Evolutionary conservation across 768 basidiomycete species (phyloP).

Genomic region (Boletus rubropictus): DNA sequence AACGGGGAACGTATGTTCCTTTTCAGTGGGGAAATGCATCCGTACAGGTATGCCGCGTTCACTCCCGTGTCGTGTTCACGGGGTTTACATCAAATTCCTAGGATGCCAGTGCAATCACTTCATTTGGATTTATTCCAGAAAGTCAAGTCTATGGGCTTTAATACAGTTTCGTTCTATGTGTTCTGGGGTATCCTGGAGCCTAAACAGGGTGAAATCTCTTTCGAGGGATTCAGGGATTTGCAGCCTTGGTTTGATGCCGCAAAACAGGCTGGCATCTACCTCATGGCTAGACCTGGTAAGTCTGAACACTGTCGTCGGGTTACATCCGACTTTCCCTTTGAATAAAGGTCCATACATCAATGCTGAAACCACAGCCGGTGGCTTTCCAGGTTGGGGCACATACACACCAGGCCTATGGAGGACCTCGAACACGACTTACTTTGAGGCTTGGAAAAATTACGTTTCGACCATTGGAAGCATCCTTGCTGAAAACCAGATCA

Average conservation of each 20-base stretch:
- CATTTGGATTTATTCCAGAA: conserved; percentile 55
- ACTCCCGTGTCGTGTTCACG: background rate
- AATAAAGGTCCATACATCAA: conserved; percentile 26
- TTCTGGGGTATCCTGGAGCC: conserved; percentile 46
- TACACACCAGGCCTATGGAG: conserved; percentile 46
- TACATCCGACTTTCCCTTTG: background rate
- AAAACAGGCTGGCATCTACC: conserved; percentile 25
- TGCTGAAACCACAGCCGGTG: conserved; percentile 31
- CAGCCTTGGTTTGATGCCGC: conserved; percentile 29
- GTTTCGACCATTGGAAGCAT: conserved; percentile 45
- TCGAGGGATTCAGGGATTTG: conserved; percentile 40
- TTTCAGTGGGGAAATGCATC: conserved; percentile 57
- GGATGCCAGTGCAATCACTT: conserved; percentile 34
- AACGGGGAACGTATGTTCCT: conserved; percentile 53
- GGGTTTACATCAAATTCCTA: background rate
- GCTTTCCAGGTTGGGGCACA: conserved; percentile 56
- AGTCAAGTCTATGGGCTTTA: conserved; percentile 40
- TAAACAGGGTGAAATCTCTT: conserved; percentile 46
- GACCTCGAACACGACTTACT: conserved; percentile 45
- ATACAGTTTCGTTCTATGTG: conserved; percentile 48
- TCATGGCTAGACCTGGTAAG: conserved; percentile 25
- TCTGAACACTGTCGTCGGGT: background rate
- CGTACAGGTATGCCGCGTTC: conserved; percentile 38
- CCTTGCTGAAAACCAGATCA: conserved; percentile 51
- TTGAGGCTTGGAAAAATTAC: conserved; percentile 50